Evolutionary conservation across 139 green algal species (phyloP), one percentile per base, ranked within the genome.

Genomic region (Picochlorum costavermella): DNA sequence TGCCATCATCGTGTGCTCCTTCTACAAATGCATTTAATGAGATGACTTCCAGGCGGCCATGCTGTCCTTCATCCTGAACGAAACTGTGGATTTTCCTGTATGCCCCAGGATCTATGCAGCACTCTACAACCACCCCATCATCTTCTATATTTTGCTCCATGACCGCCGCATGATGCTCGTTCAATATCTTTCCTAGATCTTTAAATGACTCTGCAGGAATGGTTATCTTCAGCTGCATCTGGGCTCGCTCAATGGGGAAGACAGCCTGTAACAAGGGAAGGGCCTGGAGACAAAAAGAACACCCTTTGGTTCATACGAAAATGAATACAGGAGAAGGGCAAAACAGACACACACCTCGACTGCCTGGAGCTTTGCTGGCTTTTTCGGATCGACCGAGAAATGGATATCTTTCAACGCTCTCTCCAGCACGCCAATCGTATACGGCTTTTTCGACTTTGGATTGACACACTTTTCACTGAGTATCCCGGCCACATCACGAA

Each of bases 391-490:
- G 30, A 95, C 75, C 8, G 84, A 86, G 71, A 98, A 98, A 80
- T 96, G 88, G 6, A 88, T 72, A 50, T 98, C 94, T 26, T 75
- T 75, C 50, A 99, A 81, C 3, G 88, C 90, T 3, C 90, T 74
- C 81, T 99, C 94, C 40, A 99, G 74, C 73, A 98, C 91, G 37
- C 83, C 84, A 10, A 88, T 60, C 3, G 94, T 95, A 81, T 97
- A 99, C 10, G 94, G 94, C 28, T 88, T 75, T n/a, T 82, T 75
- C 4, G 81, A 95, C 12, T 86, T 69, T 2, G 93, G 89, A 73
- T 98, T 96, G 40, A 98, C 70, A 65, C 83, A 93, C 70, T 96
- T 94, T 29, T 96, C 86, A 37, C 80, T 78, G 26, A 93, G 56
- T 40, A 94, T 74, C 13, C 48, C 64, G 26, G 78, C 71, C 26